These are phyloP conservation scores for Xylaria scruposa DNA, from an alignment of 495 filamentous ascomycete genomes.

Conservation along the genomic window DNA sequence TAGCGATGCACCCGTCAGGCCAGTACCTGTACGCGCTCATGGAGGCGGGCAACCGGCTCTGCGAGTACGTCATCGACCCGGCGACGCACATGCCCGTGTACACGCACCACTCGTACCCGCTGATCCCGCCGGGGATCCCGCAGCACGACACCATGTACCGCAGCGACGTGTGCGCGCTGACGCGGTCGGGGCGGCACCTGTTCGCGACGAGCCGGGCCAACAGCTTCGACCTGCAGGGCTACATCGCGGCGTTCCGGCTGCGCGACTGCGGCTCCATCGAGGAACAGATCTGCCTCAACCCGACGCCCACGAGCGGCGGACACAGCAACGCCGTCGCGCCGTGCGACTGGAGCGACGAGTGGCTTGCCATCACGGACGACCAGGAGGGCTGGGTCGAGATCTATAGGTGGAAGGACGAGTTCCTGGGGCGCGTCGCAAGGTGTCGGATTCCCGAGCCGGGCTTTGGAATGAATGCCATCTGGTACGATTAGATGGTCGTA, in stretches of 20 bases:
- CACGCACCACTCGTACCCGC: constrained; percentile 75
- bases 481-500: constrained; percentile 69
- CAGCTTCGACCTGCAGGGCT: constrained; percentile 74
- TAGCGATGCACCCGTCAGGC: constrained; percentile 76
- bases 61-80: constrained; percentile 80
- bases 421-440: constrained; percentile 73
- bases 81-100: constrained; percentile 80
- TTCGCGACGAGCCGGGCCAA: constrained; percentile 85
- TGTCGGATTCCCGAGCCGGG: constrained; percentile 78
- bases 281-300: constrained; percentile 77
- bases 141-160: constrained; percentile 67
- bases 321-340: constrained; percentile 85
- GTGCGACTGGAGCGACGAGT: constrained; percentile 82
- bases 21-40: constrained; percentile 83
- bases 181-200: constrained; percentile 69
- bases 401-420: constrained; percentile 81
- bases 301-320: constrained; percentile 82
- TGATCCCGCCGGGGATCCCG: constrained; percentile 73
- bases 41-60: constrained; percentile 82
- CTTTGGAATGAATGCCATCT: constrained; percentile 90
- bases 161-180: constrained; percentile 76
- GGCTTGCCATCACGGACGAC: constrained; percentile 83
- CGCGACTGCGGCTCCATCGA: constrained; percentile 73
- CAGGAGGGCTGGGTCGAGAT: constrained; percentile 86
- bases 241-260: constrained; percentile 78